Conservation (phyloP, 1,284 basidiomycete species). For the Sporisorium reilianum region DNA sequence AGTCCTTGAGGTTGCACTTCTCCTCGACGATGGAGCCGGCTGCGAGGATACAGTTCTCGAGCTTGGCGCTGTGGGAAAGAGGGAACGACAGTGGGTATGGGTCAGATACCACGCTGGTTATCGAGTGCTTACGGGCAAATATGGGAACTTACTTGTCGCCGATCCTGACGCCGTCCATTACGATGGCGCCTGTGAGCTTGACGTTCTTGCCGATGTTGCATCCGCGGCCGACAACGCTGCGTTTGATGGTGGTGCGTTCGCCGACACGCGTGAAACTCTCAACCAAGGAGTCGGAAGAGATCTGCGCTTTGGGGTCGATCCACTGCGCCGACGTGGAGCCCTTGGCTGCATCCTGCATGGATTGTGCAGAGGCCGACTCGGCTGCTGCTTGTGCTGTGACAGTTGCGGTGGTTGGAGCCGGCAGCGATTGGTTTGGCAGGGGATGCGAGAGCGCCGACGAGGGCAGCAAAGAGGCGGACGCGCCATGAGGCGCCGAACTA, state of each 20-base stretch:
- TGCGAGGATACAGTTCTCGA: conserved; percentile 89
- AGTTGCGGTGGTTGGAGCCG: conserved; percentile 14
- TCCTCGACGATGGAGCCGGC: conserved; percentile 83
- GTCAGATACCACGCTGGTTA: conserved; percentile 1
- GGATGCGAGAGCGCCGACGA: conserved; percentile 44
- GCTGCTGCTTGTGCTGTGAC: not conserved
- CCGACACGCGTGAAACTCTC: conserved; percentile 84
- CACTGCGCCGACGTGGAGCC: conserved; percentile 13
- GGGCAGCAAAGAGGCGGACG: conserved; percentile 3
- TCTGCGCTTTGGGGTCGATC: conserved; percentile 81
- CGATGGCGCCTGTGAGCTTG: conserved; percentile 85
- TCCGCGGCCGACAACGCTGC: conserved; percentile 86
- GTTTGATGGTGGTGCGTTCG: conserved; percentile 87
- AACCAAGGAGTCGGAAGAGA: conserved; percentile 86
- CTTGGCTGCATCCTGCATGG: conserved; percentile 12
- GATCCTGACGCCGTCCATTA: conserved; percentile 89
- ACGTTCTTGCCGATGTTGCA: conserved; percentile 88
- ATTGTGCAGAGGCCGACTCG: conserved; percentile 14
- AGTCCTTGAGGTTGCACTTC: conserved; percentile 82
- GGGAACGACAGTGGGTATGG: conserved; percentile 6
- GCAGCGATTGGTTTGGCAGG: conserved; percentile 34
- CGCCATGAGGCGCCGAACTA: conserved; percentile 10
- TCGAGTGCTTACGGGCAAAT: not conserved
- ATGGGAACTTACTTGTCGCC: conserved; percentile 81
- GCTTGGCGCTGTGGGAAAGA: conserved; percentile 77